Evolutionary conservation across 192 early-diverging fungal genomes (phyloP).

Genomic region (Coemansia erecta): DNA sequence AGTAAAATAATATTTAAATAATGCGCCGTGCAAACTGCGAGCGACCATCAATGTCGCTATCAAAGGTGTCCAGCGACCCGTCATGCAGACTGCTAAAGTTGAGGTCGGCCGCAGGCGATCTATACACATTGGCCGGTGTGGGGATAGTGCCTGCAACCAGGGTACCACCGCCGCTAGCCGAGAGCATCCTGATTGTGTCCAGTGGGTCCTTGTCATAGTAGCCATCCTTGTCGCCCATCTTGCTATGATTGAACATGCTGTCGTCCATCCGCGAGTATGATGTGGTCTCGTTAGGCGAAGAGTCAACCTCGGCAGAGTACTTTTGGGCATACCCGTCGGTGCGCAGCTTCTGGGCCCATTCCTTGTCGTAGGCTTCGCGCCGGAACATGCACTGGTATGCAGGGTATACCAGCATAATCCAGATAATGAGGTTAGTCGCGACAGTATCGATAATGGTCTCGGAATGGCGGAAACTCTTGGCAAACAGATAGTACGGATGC

Average conservation of each 20-base stretch:
- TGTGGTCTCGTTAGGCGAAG: slow-evolving; percentile 1
- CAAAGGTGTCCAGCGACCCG: slow-evolving; percentile 9
- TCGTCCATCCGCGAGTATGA: slow-evolving; percentile 16
- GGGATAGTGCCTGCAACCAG: slow-evolving; percentile 1
- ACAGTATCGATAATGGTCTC: slow-evolving; percentile 18
- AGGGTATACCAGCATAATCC: slow-evolving; percentile 29
- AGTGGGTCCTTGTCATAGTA: slow-evolving; percentile 15
- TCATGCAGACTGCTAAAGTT: slow-evolving; percentile 6
- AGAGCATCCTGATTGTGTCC: slow-evolving; percentile 19
- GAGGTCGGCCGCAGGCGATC: slow-evolving; percentile 4
- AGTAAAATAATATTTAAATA: slow-evolving; percentile 9
- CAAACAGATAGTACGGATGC: slow-evolving; percentile 24
- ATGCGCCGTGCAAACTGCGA: slow-evolving; percentile 7
- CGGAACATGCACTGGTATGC: slow-evolving; percentile 19
- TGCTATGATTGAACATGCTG: slow-evolving; percentile 5
- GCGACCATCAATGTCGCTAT: slow-evolving; percentile 1
- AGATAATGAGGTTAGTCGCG: slow-evolving; percentile 9
- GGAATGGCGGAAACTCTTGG: slow-evolving; percentile 11
- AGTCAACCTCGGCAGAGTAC: slow-evolving; percentile 13
- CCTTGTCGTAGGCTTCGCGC: slow-evolving; percentile 17
- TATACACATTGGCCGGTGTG: slow-evolving; percentile 1
- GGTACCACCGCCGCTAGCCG: slow-evolving; percentile 10
- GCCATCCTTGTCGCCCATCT: slow-evolving; percentile 7
- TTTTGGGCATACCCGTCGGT: slow-evolving; percentile 14
- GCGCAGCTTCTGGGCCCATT: slow-evolving; percentile 27